phyloP scores from a whole-genome alignment of 768 basidiomycete species.

The Tylopilus intermedius region DNA sequence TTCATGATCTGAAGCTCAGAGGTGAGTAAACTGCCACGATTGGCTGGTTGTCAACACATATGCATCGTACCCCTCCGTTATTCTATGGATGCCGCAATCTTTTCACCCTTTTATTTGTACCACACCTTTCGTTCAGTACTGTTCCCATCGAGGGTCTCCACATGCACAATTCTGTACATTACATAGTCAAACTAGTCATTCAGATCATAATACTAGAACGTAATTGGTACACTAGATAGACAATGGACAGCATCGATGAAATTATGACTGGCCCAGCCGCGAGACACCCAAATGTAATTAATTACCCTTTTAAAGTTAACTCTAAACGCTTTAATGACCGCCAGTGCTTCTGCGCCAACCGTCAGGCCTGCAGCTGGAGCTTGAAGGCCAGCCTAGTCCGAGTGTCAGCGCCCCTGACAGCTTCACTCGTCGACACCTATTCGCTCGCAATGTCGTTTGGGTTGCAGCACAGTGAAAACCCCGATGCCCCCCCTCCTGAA shows the following conservation, averaged over 20 bases:
- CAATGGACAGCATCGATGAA: not conserved
- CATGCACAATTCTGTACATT: not conserved
- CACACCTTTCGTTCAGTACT: not conserved
- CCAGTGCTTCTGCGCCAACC: not conserved
- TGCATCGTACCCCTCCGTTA: not conserved
- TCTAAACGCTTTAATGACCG: not conserved
- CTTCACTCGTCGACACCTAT: not conserved
- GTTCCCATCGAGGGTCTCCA: not conserved
- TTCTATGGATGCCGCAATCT: not conserved
- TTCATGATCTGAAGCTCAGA: not conserved
- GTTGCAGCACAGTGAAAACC: constrained; percentile 20
- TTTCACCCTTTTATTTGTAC: not conserved
- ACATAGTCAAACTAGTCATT: not conserved
- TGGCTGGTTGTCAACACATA: not conserved
- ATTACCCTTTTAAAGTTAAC: not conserved
- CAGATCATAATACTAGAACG: not conserved
- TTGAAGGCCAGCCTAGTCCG: not conserved
- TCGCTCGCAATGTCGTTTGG: constrained; percentile 14
- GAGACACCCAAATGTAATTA: not conserved
- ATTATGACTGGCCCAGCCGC: not conserved
- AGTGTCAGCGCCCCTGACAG: not conserved
- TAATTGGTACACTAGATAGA: not conserved
- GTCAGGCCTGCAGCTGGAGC: not conserved
- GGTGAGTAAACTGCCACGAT: not conserved
- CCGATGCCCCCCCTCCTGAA: constrained; percentile 29